These are phyloP conservation scores for Trichoderma sp. DNA, from an alignment of 2,329 filamentous ascomycete genomes.

Conservation along the genomic window DNA sequence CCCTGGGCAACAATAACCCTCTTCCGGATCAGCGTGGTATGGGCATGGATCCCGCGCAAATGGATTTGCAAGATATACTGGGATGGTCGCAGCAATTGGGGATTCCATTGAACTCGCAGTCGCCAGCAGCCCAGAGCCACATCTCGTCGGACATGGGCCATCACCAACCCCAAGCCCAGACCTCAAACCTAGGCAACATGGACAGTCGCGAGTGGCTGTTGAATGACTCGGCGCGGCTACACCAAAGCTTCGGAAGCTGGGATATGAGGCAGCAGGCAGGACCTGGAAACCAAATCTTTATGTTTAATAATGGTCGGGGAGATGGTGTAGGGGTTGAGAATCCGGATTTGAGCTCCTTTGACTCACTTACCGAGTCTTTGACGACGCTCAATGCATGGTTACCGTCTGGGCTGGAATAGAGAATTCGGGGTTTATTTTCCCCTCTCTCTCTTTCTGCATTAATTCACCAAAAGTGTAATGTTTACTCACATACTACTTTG, in stretches of 20 bases:
- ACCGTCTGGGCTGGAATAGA: conserved; percentile 33
- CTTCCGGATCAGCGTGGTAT: conserved; percentile 1
- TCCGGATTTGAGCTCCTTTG: conserved; percentile 30
- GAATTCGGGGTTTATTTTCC: neutral
- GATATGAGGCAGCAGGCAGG: conserved; percentile 34
- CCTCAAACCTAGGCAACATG: conserved; percentile 33
- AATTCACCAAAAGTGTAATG: neutral
- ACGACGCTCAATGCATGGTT: conserved; percentile 37
- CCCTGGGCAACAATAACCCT: neutral
- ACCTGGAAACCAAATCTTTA: conserved; percentile 29
- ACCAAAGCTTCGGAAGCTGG: conserved; percentile 57
- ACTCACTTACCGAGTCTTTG: conserved; percentile 28
- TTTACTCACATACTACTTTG: neutral
- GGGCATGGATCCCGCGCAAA: conserved; percentile 23
- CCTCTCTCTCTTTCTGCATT: neutral
- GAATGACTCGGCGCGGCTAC: conserved; percentile 56
- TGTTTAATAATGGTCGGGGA: conserved; percentile 28
- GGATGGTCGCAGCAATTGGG: conserved; percentile 25
- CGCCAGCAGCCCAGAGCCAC: conserved; percentile 2
- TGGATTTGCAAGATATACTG: conserved; percentile 28
- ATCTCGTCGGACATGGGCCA: conserved; percentile 23
- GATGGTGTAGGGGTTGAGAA: conserved; percentile 21
- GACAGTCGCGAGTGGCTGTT: conserved; percentile 58
- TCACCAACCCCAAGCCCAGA: conserved; percentile 20
- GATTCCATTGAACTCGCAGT: neutral